Base-by-base conservation (phyloP, 371 early-diverging fungal genomes). In the Aphelidium insulamus region DNA sequence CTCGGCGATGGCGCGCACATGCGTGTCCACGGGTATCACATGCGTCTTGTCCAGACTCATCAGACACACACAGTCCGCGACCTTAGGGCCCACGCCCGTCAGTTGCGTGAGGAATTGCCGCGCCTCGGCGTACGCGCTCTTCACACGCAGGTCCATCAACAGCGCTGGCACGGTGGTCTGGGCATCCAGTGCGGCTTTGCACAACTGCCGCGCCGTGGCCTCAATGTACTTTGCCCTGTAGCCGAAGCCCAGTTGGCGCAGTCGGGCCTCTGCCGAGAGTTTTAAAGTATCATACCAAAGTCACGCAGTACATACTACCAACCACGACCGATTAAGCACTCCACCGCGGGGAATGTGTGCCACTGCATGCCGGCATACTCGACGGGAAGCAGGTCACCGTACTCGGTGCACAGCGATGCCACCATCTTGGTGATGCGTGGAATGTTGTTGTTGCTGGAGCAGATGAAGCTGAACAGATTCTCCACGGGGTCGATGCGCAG, bases 371-470 rank as follows among this genome's bases (percentile, higher is more conserved):
- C 27, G 11, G 41, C 57, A 26, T 63, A 47, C 12, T 57, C 28
- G 0, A 51, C 49, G 0, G 51, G 66, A 3, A 74, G 43, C n/a
- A 51, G 41, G 4, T 54, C 28, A 1, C 84, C 84, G 39, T 68
- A 85, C 2, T 43, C 48, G 5, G 32, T 27, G 36, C 77, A 76
- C 10, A 86, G 54, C 0, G 25, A 44, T 12, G 30, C 39, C 39
- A 85, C 88, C 91, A 91, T 88, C 39, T 56, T 59, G 8, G 84
- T 72, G 23, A 98, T 97, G 21, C 97, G 59, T 15, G 62, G 44
- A 25, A 98, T 86, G 55, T 92, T 88, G 59, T 98, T 98, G 60
- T 94, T 94, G 34, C 71, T 59, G 2, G 85, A 77, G 54, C 95
- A 95, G 20, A 98, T 92, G 44, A 98, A 97, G 9, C 77, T 66